Evolutionary conservation across 164 flowering plant genomes (phyloP).

Genomic region (Tetrastigma voinierianum): DNA sequence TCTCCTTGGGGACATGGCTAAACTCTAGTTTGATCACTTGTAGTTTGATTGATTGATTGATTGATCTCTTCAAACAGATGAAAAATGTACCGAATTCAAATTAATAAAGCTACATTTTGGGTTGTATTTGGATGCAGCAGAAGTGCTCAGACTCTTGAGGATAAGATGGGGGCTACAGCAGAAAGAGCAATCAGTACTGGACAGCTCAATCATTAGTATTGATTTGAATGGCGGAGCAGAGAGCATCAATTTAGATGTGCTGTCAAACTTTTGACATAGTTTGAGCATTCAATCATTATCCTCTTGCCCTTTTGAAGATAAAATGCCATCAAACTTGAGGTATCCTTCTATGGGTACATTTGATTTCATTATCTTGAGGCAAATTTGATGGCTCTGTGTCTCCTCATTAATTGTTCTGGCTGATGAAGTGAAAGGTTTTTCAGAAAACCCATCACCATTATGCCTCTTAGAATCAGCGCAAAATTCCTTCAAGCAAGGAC

Average conservation of each 20-base stretch:
- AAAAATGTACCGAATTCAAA: background rate
- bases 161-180: background rate
- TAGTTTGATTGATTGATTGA: too few species aligned
- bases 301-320: too few species aligned
- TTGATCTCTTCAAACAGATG: background rate
- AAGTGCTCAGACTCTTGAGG: background rate
- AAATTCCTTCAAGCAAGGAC: constrained; percentile 23
- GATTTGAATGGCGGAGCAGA: too few species aligned
- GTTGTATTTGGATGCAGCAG: background rate
- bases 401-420: background rate
- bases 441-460: constrained; percentile 9
- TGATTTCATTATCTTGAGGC: too few species aligned
- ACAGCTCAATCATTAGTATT: too few species aligned
- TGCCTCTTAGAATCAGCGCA: constrained; percentile 19
- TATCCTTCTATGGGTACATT: too few species aligned
- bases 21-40: background rate
- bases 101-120: background rate
- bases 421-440: background rate
- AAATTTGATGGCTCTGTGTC: background rate
- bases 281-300: too few species aligned
- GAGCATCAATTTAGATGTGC: too few species aligned
- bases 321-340: too few species aligned
- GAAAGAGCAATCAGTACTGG: too few species aligned
- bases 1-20: background rate
- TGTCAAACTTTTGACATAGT: too few species aligned